Conservation (phyloP, 768 basidiomycete genomes). For the Podaxis carcinomalis region DNA sequence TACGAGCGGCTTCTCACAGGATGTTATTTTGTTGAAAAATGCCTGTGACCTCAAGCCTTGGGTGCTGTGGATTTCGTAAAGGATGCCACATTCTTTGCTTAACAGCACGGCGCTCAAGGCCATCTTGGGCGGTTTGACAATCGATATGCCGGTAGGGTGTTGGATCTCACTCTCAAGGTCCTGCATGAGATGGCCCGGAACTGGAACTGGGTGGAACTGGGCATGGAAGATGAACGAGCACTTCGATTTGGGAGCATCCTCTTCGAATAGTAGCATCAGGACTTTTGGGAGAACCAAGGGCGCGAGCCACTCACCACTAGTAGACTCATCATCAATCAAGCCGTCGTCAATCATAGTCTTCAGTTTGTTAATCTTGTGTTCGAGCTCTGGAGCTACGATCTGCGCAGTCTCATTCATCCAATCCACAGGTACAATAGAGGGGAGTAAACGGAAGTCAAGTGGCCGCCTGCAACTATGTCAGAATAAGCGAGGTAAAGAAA, state of each 20-base stretch:
- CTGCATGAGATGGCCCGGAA: constrained; percentile 53
- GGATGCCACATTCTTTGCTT: constrained; percentile 77
- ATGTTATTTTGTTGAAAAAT: constrained; percentile 74
- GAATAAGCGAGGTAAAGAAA: not conserved
- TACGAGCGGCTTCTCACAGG: constrained; percentile 34
- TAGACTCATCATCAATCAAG: constrained; percentile 49
- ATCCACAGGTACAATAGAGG: constrained; percentile 56
- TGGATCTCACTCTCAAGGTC: constrained; percentile 74
- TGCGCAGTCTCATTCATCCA: constrained; percentile 55
- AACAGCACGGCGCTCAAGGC: constrained; percentile 61
- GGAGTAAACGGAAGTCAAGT: constrained; percentile 64
- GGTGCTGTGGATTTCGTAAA: constrained; percentile 62
- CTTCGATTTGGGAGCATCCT: constrained; percentile 41
- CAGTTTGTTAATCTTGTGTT: constrained; percentile 52
- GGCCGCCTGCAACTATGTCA: constrained; percentile 32
- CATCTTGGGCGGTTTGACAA: constrained; percentile 50
- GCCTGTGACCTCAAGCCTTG: constrained; percentile 69
- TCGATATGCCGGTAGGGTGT: constrained; percentile 68
- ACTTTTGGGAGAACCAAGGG: not conserved
- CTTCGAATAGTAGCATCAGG: constrained; percentile 22
- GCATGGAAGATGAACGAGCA: constrained; percentile 68
- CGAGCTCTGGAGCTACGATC: constrained; percentile 56
- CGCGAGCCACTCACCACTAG: constrained; percentile 13
- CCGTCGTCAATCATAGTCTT: constrained; percentile 65
- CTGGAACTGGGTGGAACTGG: constrained; percentile 51